Conservation (phyloP, 306 rosid genomes). For the Abrus precatorius region DNA sequence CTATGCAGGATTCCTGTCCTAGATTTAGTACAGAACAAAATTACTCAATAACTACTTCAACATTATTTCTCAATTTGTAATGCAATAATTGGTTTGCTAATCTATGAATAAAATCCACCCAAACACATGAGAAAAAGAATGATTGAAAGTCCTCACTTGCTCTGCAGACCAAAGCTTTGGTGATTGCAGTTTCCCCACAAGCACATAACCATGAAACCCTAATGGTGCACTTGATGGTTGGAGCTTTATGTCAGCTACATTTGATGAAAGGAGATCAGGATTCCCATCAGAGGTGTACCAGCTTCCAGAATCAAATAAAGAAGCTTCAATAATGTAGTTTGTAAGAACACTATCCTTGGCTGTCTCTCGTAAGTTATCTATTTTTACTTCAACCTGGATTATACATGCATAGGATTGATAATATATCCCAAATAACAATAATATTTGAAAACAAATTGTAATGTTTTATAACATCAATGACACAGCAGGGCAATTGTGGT, state of each 20-base stretch:
- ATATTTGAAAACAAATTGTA: conserved; percentile 3
- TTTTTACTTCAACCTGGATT: conserved; percentile 85
- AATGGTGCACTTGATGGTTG: conserved; percentile 52
- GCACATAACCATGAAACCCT: conserved; percentile 78
- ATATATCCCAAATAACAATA: conserved; percentile 32
- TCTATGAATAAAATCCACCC: conserved; percentile 12
- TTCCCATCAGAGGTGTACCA: conserved; percentile 66
- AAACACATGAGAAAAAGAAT: conserved; percentile 11
- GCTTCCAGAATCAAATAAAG: conserved; percentile 68
- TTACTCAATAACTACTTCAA: neutral
- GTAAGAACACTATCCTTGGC: conserved; percentile 67
- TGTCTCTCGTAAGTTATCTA: conserved; percentile 75
- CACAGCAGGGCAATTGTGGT: neutral
- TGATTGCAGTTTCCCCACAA: conserved; percentile 70
- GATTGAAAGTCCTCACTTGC: conserved; percentile 63
- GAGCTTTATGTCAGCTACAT: conserved; percentile 70
- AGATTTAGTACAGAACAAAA: neutral
- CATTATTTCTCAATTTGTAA: conserved; percentile 12
- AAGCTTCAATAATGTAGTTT: conserved; percentile 75
- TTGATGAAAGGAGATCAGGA: conserved; percentile 72
- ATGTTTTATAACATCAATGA: conserved; percentile 23
- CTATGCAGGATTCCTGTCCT: neutral
- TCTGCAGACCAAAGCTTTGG: conserved; percentile 98
- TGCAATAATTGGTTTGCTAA: conserved; percentile 4
- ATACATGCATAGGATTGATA: conserved; percentile 38